Base-by-base conservation (phyloP, 1,139 yeast species). In the Suhomyces bribrorum region DNA sequence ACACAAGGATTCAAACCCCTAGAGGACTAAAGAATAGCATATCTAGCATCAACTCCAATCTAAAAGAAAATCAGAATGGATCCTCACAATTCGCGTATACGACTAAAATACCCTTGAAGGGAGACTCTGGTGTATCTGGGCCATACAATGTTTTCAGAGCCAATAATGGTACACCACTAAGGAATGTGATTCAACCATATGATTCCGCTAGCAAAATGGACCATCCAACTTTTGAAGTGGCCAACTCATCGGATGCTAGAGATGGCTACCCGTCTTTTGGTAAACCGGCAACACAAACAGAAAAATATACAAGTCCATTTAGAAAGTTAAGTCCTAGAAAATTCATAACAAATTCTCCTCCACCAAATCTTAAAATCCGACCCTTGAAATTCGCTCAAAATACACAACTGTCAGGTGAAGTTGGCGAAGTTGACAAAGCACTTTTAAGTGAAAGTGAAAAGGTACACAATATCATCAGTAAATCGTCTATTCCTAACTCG, bases 1-100 rank as follows among this genome's bases (percentile, higher is more conserved):
- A 49, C 12, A 49, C 53, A 8, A 45, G 49, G 9, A 36, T 47
- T 8, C 49, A 48, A 17, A 46, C 52, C 4, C 52, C 52, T 5
- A 40, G 41, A 20, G 27, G 37, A 1, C 17, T 37, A 4, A 27
- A 47, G 23, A 29, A 28, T 17, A 42, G 35, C 3, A 22, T 32
- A 15, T 32, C 44, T 7, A 12, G 9, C 5, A 18, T 16, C 7
- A 22, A n/a, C 26, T 22, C 26, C 34, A 9, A 31, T 6, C 7
- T 6, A 18, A 16, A 32, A 12, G 23, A 17, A 15, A 11, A 20
- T 17, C 30, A 31, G 23, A 16, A 12, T 13, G 15, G 20, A 28
- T 27, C 15, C n/a, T 26, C 36, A n/a, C 23, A 20, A 20, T 20
- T 8, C 23, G 11, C 23, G 11, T 20, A 20, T 20, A 40, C 42